Base-by-base conservation (phyloP, 305 asterid species). In the Fraxinus floribunda region DNA sequence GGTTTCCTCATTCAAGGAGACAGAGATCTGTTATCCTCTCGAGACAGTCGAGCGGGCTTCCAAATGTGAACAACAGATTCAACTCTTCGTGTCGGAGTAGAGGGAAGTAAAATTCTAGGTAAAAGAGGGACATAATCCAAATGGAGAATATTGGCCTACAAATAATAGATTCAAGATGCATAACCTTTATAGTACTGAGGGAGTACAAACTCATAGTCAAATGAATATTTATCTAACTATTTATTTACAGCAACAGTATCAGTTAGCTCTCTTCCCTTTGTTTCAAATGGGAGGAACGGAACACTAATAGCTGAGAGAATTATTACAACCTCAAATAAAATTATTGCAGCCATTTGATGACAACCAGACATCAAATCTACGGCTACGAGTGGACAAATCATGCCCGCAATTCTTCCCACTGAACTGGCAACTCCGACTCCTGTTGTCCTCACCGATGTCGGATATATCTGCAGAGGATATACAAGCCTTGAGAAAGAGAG, bases 351-450 rank as follows among this genome's bases (percentile, higher is more conserved):
- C 79, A 83, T 77, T 83, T 80, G 90, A 84, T 90, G 93, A 80
- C 94, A 93, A 81, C 87, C 85, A 1, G 88, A 81, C 76, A 91
- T 89, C 83, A 91, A 87, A 71, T 80, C 86, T 22, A 93, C 93
- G 0, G 93, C 94, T 4, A 90, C 86, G 6, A 91, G 88, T 72
- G 97, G 95, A 36, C 90, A 88, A 46, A 91, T 84, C 95, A 93
- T 93, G 79, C 95, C 93, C 15, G 90, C 94, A 36, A 91, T 87
- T 87, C 91, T 85, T 77, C 93, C 95, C 72, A 91, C 86, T 8
- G 91, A 85, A 68, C 77, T 85, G 2, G 95, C 90, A 60, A 89
- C 90, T 49, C 95, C 95, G 20, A 70, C 85, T 29, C 94, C 94
- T 0, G 94, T 93, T 82, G 93, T 81, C 84, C 95, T 88, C 78